Conservation (phyloP, 148 eudicot species). For the Silene conica region DNA sequence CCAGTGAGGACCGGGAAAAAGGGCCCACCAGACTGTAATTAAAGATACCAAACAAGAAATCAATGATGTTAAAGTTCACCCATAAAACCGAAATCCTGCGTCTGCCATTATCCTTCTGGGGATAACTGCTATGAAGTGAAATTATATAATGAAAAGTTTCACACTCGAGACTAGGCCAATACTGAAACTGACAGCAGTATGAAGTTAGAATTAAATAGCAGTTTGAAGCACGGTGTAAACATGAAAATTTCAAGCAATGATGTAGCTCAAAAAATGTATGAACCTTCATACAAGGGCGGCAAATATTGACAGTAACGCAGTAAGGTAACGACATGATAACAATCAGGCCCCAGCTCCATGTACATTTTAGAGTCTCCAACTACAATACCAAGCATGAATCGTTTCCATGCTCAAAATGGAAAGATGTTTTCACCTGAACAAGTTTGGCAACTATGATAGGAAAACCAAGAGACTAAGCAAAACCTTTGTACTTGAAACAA, state of each 20-base stretch:
- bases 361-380: neutral
- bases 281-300: neutral
- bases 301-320: neutral
- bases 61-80: neutral
- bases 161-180: neutral
- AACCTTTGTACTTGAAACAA: neutral
- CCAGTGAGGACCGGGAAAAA: slow-evolving; percentile 37
- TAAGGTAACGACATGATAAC: neutral
- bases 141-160: neutral
- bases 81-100: neutral
- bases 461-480: neutral
- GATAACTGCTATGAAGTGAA: neutral
- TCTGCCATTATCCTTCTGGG: neutral
- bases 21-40: slow-evolving; percentile 28
- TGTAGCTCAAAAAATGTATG: neutral
- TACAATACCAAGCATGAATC: neutral
- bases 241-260: neutral
- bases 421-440: neutral
- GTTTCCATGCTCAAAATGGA: neutral
- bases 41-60: neutral
- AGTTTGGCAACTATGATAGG: neutral
- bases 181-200: neutral
- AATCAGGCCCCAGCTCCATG: neutral
- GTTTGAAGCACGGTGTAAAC: neutral
- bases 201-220: no score